A percentile compares a stretch with the other conserved stretches of the same genome.
Evolutionary conservation across 2,329 filamentous ascomycete species (phyloP).

Genomic region (Amphichorda felina): DNA sequence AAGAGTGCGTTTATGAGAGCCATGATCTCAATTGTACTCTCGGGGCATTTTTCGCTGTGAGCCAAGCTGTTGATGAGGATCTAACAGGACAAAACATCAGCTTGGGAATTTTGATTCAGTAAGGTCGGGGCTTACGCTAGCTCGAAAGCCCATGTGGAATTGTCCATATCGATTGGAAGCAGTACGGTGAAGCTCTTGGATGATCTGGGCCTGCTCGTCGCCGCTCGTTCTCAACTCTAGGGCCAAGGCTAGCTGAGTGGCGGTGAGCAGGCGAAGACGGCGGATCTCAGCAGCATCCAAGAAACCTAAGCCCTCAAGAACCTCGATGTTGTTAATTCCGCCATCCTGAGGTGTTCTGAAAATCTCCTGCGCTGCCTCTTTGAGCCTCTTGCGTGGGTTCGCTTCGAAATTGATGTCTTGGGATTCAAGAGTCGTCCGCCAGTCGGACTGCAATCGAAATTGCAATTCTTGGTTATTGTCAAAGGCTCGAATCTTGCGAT

Average conservation of each 20-base stretch:
- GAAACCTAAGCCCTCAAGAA: slow-evolving; percentile 17
- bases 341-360: slow-evolving; percentile 14
- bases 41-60: slow-evolving; percentile 2
- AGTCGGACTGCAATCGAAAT: slow-evolving; percentile 8
- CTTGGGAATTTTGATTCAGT: neutral
- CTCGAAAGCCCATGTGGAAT: slow-evolving; percentile 20
- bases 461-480: slow-evolving; percentile 14
- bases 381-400: slow-evolving; percentile 16
- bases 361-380: slow-evolving; percentile 10
- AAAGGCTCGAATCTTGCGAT: slow-evolving; percentile 16
- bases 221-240: slow-evolving; percentile 6
- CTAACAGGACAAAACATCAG: slow-evolving; percentile 6
- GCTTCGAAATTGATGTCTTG: slow-evolving; percentile 8
- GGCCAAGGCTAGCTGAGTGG: slow-evolving; percentile 9
- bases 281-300: slow-evolving; percentile 20
- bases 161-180: slow-evolving; percentile 14
- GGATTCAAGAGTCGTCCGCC: slow-evolving; percentile 7
- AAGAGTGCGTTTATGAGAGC: slow-evolving; percentile 23
- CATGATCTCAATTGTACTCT: slow-evolving; percentile 13
- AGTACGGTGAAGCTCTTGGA: slow-evolving; percentile 17
- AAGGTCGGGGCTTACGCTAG: slow-evolving; percentile 12
- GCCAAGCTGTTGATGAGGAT: slow-evolving; percentile 13
- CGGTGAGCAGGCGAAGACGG: slow-evolving; percentile 13
- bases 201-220: slow-evolving; percentile 7
- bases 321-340: slow-evolving; percentile 12